phyloP scores from a whole-genome alignment of 139 green algal species.

The Picochlorum sp. region DNA sequence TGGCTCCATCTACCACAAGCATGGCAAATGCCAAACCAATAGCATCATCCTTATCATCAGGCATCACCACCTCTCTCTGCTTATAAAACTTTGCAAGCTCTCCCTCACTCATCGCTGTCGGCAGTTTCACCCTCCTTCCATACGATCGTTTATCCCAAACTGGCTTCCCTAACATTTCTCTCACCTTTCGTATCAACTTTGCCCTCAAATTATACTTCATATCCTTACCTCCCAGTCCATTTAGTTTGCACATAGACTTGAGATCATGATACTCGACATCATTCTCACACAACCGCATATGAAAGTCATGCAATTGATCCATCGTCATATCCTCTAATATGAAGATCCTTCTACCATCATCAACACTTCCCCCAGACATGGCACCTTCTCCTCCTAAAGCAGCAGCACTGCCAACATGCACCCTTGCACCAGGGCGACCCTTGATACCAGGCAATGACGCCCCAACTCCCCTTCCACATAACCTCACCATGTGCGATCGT shows the following conservation, averaged over 20 bases:
- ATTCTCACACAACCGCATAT: slow-evolving; percentile 19
- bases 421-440: neutral
- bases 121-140: neutral
- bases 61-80: slow-evolving; percentile 1
- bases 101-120: neutral
- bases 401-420: neutral
- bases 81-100: slow-evolving; percentile 3
- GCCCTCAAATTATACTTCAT: slow-evolving; percentile 26
- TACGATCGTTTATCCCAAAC: slow-evolving; percentile 6
- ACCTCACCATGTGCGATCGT: no score
- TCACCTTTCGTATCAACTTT: slow-evolving; percentile 19
- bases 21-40: slow-evolving; percentile 6
- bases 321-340: slow-evolving; percentile 7
- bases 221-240: slow-evolving; percentile 23
- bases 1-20: slow-evolving; percentile 5
- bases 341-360: neutral
- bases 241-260: slow-evolving; percentile 20
- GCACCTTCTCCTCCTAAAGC: neutral
- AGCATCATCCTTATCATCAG: slow-evolving; percentile 7
- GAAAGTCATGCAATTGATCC: slow-evolving; percentile 12
- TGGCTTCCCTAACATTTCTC: neutral
- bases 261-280: slow-evolving; percentile 35
- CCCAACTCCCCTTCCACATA: no score
- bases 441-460: no score
- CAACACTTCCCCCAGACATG: neutral